Evolutionary conservation across 257 asterid genomes (phyloP).

Genomic region (Lithospermum erythrorhizon): DNA sequence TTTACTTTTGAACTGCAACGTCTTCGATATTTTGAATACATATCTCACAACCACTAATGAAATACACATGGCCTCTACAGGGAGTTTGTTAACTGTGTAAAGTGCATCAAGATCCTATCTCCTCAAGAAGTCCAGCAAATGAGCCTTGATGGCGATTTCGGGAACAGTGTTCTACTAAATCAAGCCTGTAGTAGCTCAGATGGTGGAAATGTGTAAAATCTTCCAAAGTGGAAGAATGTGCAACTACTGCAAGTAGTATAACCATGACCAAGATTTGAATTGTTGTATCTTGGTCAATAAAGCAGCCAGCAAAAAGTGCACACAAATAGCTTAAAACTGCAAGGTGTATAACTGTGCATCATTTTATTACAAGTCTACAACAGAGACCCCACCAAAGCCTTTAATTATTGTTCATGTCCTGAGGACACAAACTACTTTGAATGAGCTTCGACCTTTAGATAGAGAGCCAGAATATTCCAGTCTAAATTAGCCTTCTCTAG

Average conservation of each 20-base stretch:
- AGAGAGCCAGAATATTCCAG: not conserved
- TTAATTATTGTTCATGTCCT: not conserved
- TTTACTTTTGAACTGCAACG: not conserved
- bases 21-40: not conserved
- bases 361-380: not conserved
- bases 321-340: not conserved
- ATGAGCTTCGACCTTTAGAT: not conserved
- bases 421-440: not conserved
- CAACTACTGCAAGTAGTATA: not conserved
- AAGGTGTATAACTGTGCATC: not conserved
- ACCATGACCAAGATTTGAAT: not conserved
- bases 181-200: not conserved
- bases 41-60: not conserved
- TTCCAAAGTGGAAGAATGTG: not conserved
- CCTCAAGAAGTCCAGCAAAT: conserved; percentile 78
- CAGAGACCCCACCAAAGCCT: too few relatives aligned
- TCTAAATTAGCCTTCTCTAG: not conserved
- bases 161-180: not conserved
- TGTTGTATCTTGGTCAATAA: not conserved
- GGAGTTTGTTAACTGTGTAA: conserved; percentile 66
- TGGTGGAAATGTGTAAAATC: not conserved
- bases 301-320: not conserved
- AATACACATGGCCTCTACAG: conserved; percentile 18
- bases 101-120: conserved; percentile 71
- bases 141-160: conserved; percentile 21